Base-by-base conservation (phyloP, 2,329 filamentous ascomycete genomes). In the Hypoxylon sp. region DNA sequence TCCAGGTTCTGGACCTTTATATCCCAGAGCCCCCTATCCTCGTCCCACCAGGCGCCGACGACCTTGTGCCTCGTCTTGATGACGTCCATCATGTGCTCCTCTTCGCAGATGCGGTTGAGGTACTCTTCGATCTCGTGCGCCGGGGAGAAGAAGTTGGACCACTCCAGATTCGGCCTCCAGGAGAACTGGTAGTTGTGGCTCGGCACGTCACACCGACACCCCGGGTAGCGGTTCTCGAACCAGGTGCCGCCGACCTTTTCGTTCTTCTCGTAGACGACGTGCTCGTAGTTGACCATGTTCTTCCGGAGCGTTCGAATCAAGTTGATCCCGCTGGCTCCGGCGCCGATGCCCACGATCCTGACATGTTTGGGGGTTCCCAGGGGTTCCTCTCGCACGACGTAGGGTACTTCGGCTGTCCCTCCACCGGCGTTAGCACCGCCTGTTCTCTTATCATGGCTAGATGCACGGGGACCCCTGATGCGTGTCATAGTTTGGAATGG, bases 141-240 rank as follows among this genome's bases (percentile, higher is more conserved):
- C 0, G 78, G 73, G 0, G 82, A 77, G 66, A 83, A 87, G 67
- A 87, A 84, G 52, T 80, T 79, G 15, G 79, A 78, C 85, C 86
- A 88, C 33, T 79, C 77, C 5, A 79, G 79, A 67, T 87, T 88
- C 2, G 81, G 82, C 51, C 81, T 78, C 80, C 82, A 87, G 2
- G 83, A 82, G 66, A 85, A 87, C 66, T 85, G 84, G 67, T 88
- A 88, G 70, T 83, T 85, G 72, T 87, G 84, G 66, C 78, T 81
- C 8, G 82, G 82, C 24, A 85, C 77, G 67, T 85, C 83, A 66
- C 82, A 85, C 49, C 75, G 75, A 63, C 82, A 84, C 9, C 83
- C 83, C 0, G 83, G 83, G 58, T 87, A 87, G 17, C 78, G 74
- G 65, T 85, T 85, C 67, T 85, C 83, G 60, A 78, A 77, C 83